A percentile compares a stretch with the other conserved stretches of the same genome.
These are phyloP conservation scores for Copromyces sp. DNA, from an alignment of 495 filamentous ascomycete genomes.

Conservation along the genomic window DNA sequence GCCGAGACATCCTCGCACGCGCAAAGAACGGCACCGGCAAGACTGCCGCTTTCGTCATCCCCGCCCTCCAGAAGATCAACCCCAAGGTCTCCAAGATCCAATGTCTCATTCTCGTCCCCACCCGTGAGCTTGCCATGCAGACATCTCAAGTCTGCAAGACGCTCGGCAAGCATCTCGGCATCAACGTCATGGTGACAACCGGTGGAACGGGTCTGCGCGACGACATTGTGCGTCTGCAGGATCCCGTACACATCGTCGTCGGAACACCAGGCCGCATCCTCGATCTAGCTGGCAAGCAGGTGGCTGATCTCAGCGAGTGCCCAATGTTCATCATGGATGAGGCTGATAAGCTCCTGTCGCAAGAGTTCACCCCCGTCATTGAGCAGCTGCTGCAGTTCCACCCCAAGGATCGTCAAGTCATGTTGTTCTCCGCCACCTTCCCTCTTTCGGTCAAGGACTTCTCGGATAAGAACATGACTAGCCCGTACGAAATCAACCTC, in stretches of 20 bases:
- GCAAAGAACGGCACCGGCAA: slow-evolving; percentile 99
- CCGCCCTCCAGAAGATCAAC: slow-evolving; percentile 89
- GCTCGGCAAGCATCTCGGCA: slow-evolving; percentile 86
- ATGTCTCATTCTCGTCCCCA: slow-evolving; percentile 91
- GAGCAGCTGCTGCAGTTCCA: slow-evolving; percentile 90
- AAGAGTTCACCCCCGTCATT: slow-evolving; percentile 93
- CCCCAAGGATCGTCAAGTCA: slow-evolving; percentile 93
- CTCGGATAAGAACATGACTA: slow-evolving; percentile 94
- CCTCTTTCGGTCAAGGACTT: slow-evolving; percentile 93
- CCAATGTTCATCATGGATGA: slow-evolving; percentile 99
- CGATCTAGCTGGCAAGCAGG: slow-evolving; percentile 86
- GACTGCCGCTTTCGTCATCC: slow-evolving; percentile 95
- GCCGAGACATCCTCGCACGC: slow-evolving; percentile 87
- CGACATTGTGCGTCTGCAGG: slow-evolving; percentile 89
- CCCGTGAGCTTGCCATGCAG: slow-evolving; percentile 94
- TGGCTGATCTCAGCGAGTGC: slow-evolving; percentile 93
- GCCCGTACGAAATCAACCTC: slow-evolving; percentile 96
- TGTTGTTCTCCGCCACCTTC: slow-evolving; percentile 98
- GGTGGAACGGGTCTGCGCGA: slow-evolving; percentile 91
- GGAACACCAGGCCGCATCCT: slow-evolving; percentile 94
- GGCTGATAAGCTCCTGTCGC: slow-evolving; percentile 91
- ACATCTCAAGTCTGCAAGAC: slow-evolving; percentile 99
- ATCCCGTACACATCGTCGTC: slow-evolving; percentile 93
- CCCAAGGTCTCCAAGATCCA: slow-evolving; percentile 92
- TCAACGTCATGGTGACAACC: slow-evolving; percentile 99